Evolutionary conservation across 164 flowering plant genomes (phyloP).

Genomic region (Kingdonia uniflora): DNA sequence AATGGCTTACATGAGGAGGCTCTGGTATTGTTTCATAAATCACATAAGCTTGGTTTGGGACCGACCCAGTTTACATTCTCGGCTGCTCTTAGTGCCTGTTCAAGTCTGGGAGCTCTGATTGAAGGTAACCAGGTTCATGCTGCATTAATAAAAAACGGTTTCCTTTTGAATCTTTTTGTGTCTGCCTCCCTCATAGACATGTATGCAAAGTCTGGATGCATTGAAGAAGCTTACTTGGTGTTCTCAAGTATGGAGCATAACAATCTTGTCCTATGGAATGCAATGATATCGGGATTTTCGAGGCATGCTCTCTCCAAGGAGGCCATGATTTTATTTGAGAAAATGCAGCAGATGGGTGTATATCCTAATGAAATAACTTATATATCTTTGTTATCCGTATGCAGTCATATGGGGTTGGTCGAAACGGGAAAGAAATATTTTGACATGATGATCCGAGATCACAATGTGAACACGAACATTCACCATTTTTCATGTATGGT

Average conservation of each 20-base stretch:
- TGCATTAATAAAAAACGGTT: conserved; percentile 40
- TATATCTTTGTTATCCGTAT: conserved; percentile 62
- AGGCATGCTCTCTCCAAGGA: conserved; percentile 51
- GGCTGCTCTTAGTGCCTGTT: conserved; percentile 64
- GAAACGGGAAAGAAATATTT: conserved; percentile 47
- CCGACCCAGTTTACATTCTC: conserved; percentile 49
- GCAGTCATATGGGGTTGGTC: conserved; percentile 62
- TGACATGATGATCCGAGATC: conserved; percentile 35
- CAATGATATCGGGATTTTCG: conserved; percentile 81
- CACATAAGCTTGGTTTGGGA: conserved; percentile 29
- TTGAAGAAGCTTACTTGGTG: conserved; percentile 48
- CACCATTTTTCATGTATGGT: conserved; percentile 80
- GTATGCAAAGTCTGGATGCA: conserved; percentile 75
- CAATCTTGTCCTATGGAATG: conserved; percentile 63
- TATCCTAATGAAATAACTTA: conserved; percentile 63
- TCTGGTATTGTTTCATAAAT: conserved; percentile 34
- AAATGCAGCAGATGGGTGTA: conserved; percentile 66
- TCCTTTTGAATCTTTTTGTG: conserved; percentile 36
- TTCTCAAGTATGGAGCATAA: conserved; percentile 35
- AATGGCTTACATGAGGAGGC: conserved; percentile 75
- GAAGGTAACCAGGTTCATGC: conserved; percentile 79
- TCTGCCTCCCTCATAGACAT: conserved; percentile 69
- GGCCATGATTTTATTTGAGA: conserved; percentile 66
- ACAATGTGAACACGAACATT: conserved; percentile 34
- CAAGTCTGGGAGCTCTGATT: conserved; percentile 54